Base-by-base conservation (phyloP, 139 green algal genomes). In the Yamagishiella unicocca region DNA sequence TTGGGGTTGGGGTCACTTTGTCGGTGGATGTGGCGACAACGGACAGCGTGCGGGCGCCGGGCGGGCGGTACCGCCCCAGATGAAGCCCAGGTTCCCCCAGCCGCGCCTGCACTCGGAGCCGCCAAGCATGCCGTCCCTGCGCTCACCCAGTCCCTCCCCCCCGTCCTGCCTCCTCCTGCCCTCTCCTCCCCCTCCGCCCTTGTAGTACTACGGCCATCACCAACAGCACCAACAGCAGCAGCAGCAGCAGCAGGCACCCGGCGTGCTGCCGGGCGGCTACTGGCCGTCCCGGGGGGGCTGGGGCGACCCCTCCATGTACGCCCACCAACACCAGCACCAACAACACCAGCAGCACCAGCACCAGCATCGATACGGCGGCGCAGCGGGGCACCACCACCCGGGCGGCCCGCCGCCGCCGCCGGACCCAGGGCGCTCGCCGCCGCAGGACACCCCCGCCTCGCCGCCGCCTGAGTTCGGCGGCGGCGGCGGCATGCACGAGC, bases 151-250 rank as follows among this genome's bases (percentile, higher is more conserved):
- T 2, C 29, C 64, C 35, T 40, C 33, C 19, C 64, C 64, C 37
- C 19, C 2, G 21, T 53, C 38, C 67, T 8, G 22, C 35, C 35
- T 29, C 31, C 50, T 50, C 67, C 31, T 50, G 12, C 67, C 67
- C 37, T 72, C 22, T 50, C 76, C 3, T 7, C 50, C 50, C 17
- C 17, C 25, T 27, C 42, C 25, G 25, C 37, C 72, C 72, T 21
- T 12, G 33, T 37, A 74, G 77, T 71, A 42, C 77, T 84, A 70
- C 61, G 33, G 46, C 19, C 53, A 58, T 24, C 58, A 40, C 27
- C 68, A 37, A 19, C 50, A 83, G 19, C 45, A 77, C 27, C 79
- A 72, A 53, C 83, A 82, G 64, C 70, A 73, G 82, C 70, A 83
- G 19, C 45, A 77, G 19, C 79, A 72, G 70, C 83, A 82, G 64